A percentile compares a stretch with the other conserved stretches of the same genome.
Evolutionary conservation across 2,329 filamentous ascomycete genomes (phyloP).

Genomic region (Aspergillus floridensis): DNA sequence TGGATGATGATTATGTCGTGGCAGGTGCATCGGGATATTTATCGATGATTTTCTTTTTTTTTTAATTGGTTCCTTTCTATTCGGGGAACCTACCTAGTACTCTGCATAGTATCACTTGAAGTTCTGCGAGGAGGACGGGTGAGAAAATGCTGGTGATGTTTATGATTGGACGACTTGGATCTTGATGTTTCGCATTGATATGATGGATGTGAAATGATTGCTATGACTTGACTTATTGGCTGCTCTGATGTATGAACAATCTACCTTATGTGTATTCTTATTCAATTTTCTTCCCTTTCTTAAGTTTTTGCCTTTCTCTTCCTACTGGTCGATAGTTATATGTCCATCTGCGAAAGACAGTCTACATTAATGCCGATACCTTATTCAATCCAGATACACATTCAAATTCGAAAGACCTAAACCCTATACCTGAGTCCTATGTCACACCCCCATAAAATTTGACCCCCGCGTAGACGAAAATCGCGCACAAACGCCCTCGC

Average conservation of each 20-base stretch:
- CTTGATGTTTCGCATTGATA: background rate
- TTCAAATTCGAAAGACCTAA: background rate
- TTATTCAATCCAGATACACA: background rate
- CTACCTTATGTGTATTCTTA: background rate
- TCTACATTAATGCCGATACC: background rate
- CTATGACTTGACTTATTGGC: background rate
- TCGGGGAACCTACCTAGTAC: no score
- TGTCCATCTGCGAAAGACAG: no score
- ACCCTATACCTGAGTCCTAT: background rate
- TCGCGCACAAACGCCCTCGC: background rate
- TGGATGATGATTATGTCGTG: constrained; percentile 66
- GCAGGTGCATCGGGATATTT: constrained; percentile 48
- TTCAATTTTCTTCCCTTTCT: background rate
- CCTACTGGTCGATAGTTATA: no score
- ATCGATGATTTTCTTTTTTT: constrained; percentile 10
- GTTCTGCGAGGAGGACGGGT: background rate
- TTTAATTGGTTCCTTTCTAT: no score
- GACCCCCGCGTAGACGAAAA: background rate
- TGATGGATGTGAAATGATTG: background rate
- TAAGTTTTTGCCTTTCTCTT: no score
- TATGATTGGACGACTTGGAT: background rate
- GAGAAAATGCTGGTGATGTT: background rate
- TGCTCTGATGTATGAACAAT: background rate
- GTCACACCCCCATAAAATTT: background rate
- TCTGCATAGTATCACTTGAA: no score